These are phyloP conservation scores for Cyberlindnera japonica DNA, from an alignment of 805 yeast species.

Conservation along the genomic window DNA sequence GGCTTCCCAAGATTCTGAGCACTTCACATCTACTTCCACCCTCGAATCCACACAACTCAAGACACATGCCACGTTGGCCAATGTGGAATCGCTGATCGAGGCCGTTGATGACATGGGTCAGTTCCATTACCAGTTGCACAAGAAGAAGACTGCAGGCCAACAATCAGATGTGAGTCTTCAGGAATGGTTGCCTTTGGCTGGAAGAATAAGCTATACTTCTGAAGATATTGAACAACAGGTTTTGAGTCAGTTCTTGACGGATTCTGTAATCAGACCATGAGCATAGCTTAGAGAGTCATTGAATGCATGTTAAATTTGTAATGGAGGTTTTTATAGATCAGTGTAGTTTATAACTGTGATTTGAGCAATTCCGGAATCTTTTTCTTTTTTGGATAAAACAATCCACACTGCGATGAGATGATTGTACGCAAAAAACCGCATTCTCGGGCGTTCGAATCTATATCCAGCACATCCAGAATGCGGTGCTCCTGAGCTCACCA, in stretches of 20 bases:
- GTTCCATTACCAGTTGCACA: constrained; percentile 25
- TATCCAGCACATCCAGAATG: no score
- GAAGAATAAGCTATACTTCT: constrained; percentile 27
- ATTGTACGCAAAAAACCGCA: no score
- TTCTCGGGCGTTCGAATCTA: no score
- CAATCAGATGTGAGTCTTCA: constrained; percentile 12
- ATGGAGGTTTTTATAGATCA: no score
- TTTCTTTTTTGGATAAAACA: no score
- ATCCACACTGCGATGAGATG: no score
- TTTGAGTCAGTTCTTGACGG: constrained; percentile 23
- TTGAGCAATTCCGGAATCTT: no score
- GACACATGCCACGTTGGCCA: constrained; percentile 16
- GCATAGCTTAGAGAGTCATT: neutral
- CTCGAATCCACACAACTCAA: constrained; percentile 21
- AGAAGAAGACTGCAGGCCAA: constrained; percentile 18
- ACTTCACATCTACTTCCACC: constrained; percentile 20
- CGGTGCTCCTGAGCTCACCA: no score
- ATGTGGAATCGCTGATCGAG: constrained; percentile 25
- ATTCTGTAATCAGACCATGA: constrained; percentile 23
- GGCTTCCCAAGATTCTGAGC: constrained; percentile 28
- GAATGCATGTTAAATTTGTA: neutral
- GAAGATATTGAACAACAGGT: constrained; percentile 27
- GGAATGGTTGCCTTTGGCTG: constrained; percentile 30
- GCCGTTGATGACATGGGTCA: constrained; percentile 25
- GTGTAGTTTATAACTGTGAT: no score